These are phyloP conservation scores for Dioscorea cayenensis DNA, from an alignment of 116 monocot species.

Conservation along the genomic window DNA sequence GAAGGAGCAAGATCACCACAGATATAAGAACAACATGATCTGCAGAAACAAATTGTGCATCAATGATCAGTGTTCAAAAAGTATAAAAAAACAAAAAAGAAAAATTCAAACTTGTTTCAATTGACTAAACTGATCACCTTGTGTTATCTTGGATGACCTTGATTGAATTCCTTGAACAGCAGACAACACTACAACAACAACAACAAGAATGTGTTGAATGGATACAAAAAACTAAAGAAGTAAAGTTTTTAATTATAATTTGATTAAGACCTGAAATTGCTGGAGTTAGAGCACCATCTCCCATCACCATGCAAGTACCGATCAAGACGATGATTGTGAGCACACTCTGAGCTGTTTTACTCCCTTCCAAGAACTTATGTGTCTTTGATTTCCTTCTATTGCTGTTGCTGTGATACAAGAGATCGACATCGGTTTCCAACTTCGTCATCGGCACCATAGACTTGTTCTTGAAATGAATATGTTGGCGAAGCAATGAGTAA, in stretches of 20 bases:
- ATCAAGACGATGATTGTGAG: conserved; percentile 35
- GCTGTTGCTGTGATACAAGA: conserved; percentile 27
- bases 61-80: not conserved
- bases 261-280: conserved; percentile 48
- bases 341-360: conserved; percentile 19
- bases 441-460: conserved; percentile 17
- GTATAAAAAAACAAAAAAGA: not conserved
- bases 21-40: conserved; percentile 38
- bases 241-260: too few relatives aligned
- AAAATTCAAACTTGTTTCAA: not conserved
- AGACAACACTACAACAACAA: conserved; percentile 52
- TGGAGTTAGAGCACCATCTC: conserved; percentile 57
- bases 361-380: conserved; percentile 28
- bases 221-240: too few relatives aligned
- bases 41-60: conserved; percentile 4
- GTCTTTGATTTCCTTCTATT: conserved; percentile 12
- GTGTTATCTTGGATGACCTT: conserved; percentile 33
- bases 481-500: conserved; percentile 47
- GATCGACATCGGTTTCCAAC: conserved; percentile 26
- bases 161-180: conserved; percentile 64
- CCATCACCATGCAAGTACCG: conserved; percentile 57
- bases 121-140: conserved; percentile 15
- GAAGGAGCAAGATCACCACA: conserved; percentile 26
- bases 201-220: too few relatives aligned
- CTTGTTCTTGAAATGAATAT: conserved; percentile 39